phyloP scores from a whole-genome alignment of 2,329 filamentous ascomycete species.

The Paecilomyces sp. region DNA sequence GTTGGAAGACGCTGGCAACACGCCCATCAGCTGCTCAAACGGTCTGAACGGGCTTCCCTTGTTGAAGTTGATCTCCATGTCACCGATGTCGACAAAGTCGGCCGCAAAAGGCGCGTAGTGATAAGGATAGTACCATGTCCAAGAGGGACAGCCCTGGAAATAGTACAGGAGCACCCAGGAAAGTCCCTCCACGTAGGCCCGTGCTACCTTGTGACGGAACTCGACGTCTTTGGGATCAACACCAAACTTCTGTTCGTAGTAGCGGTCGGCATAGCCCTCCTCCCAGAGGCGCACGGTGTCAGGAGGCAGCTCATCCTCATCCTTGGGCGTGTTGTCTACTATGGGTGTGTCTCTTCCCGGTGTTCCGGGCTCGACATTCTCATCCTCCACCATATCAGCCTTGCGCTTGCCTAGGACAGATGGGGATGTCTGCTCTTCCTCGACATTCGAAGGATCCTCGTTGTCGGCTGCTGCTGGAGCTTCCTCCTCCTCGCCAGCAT shows the following conservation, averaged over 20 bases:
- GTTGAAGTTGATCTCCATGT: constrained; percentile 73
- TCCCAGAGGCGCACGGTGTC: constrained; percentile 93
- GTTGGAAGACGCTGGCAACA: constrained; percentile 85
- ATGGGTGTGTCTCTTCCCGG: constrained; percentile 54
- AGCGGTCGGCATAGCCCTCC: constrained; percentile 86
- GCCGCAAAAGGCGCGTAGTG: constrained; percentile 97
- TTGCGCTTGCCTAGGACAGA: constrained; percentile 52
- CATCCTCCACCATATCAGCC: constrained; percentile 59
- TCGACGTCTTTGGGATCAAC: constrained; percentile 72
- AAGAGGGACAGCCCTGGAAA: constrained; percentile 95
- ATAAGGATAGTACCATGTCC: constrained; percentile 99
- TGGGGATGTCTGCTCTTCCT: constrained; percentile 20
- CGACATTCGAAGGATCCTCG: constrained; percentile 15
- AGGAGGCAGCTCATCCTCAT: constrained; percentile 57
- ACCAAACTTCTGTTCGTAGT: constrained; percentile 95
- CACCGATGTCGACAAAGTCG: constrained; percentile 78
- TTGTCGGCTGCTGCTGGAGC: constrained; percentile 13
- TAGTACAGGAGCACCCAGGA: constrained; percentile 96
- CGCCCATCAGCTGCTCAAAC: constrained; percentile 97
- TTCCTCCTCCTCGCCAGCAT: constrained; percentile 18
- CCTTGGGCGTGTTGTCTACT: constrained; percentile 38
- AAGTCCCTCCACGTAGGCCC: constrained; percentile 88
- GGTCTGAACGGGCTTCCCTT: constrained; percentile 81
- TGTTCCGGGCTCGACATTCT: constrained; percentile 46
- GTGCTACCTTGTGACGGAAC: constrained; percentile 82